Conservation (phyloP, 768 basidiomycete genomes). For the Lactifluus hygrophoroides region DNA sequence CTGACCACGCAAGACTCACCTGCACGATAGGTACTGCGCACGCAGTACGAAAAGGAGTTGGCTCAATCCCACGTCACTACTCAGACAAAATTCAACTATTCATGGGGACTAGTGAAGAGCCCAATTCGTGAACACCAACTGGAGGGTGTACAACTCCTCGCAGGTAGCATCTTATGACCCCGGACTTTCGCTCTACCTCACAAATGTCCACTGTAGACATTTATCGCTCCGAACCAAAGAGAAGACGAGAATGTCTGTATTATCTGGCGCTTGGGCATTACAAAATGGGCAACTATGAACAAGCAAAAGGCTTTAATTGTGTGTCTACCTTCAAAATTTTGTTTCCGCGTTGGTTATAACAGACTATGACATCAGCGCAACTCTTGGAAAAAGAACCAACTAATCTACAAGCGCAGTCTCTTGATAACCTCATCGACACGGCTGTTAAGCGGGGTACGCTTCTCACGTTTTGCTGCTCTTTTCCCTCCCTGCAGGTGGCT, state of each 20-base stretch:
- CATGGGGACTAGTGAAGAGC: constrained; percentile 95
- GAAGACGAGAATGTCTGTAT: constrained; percentile 91
- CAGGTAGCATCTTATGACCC: constrained; percentile 44
- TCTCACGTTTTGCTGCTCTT: not conserved
- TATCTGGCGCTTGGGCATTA: constrained; percentile 95
- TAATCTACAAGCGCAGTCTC: constrained; percentile 87
- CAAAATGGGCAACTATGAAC: constrained; percentile 92
- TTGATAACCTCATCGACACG: constrained; percentile 78
- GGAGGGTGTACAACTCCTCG: constrained; percentile 83
- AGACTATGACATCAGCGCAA: constrained; percentile 42
- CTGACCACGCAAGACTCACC: not conserved
- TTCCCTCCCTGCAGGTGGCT: not conserved
- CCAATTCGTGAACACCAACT: constrained; percentile 77
- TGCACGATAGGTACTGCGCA: constrained; percentile 61
- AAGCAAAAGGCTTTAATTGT: constrained; percentile 93
- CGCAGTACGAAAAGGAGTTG: constrained; percentile 86
- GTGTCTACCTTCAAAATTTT: constrained; percentile 24
- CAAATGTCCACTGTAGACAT: constrained; percentile 49
- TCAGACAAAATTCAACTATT: constrained; percentile 96
- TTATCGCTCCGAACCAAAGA: constrained; percentile 76
- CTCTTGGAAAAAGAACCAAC: constrained; percentile 87
- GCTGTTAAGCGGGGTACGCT: constrained; percentile 69
- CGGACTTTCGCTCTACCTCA: not conserved
- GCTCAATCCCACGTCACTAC: constrained; percentile 77
- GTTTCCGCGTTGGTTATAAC: not conserved